A percentile compares a stretch with the other conserved stretches of the same genome.
Evolutionary conservation across 2,329 filamentous ascomycete species (phyloP).

Genomic region (Niveomyces coronatus): DNA sequence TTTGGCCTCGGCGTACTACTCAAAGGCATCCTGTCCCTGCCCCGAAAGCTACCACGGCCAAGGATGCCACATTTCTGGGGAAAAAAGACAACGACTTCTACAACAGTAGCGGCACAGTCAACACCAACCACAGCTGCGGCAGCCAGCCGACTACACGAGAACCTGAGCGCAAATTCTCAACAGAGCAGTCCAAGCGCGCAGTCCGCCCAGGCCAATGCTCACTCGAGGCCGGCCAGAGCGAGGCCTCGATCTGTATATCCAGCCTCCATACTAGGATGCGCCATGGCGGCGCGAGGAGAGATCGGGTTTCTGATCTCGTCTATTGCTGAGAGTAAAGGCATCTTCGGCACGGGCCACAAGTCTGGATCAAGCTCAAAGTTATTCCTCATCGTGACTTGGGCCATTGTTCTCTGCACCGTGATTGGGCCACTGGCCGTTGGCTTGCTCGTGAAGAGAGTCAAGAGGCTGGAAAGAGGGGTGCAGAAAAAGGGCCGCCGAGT

Average conservation of each 20-base stretch:
- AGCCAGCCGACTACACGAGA: neutral
- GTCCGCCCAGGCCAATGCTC: neutral
- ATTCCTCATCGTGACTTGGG: slow-evolving; percentile 45
- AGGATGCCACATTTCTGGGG: neutral
- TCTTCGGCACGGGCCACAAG: slow-evolving; percentile 22
- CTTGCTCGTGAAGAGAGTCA: slow-evolving; percentile 33
- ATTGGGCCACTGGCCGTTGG: slow-evolving; percentile 39
- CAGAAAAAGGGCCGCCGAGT: slow-evolving; percentile 5
- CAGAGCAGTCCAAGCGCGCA: neutral
- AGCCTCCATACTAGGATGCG: slow-evolving; percentile 51
- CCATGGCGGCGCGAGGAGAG: slow-evolving; percentile 69
- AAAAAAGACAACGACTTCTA: neutral
- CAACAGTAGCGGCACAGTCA: neutral
- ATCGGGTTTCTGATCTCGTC: slow-evolving; percentile 69
- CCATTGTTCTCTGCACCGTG: slow-evolving; percentile 44
- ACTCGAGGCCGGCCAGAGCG: slow-evolving; percentile 15
- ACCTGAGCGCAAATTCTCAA: neutral
- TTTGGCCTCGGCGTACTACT: neutral
- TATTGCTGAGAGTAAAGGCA: slow-evolving; percentile 45
- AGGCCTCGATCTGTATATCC: slow-evolving; percentile 57
- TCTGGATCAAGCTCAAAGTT: slow-evolving; percentile 25
- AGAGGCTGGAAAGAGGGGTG: slow-evolving; percentile 19
- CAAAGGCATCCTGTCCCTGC: neutral
- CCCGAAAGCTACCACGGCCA: neutral
- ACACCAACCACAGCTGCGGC: neutral